These are phyloP conservation scores for Magnusiomyces clavatus DNA, from an alignment of 1,139 yeast genomes.

Conservation along the genomic window DNA sequence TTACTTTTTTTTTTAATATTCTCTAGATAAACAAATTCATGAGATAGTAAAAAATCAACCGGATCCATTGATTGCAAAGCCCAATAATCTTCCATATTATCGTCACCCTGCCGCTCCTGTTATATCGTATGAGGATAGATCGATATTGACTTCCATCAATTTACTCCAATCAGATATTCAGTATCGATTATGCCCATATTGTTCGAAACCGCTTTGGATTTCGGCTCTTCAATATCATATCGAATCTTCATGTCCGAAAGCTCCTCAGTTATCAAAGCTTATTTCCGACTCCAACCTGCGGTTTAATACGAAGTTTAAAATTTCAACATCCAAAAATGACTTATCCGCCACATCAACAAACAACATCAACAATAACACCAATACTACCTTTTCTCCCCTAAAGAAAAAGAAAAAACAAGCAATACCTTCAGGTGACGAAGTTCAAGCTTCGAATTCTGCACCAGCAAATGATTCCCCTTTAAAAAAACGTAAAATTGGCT, in stretches of 20 bases:
- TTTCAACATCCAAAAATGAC: neutral
- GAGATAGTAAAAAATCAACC: neutral
- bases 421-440: neutral
- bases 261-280: constrained; percentile 6
- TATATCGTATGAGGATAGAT: constrained; percentile 13
- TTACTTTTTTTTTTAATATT: neutral
- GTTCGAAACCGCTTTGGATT: constrained; percentile 28
- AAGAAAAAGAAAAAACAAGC: neutral
- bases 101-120: constrained; percentile 12
- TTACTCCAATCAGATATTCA: constrained; percentile 24
- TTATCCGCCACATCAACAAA: no score
- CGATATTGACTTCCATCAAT: constrained; percentile 7
- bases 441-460: neutral
- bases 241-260: constrained; percentile 17
- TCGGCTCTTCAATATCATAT: constrained; percentile 23
- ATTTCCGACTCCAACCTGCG: neutral
- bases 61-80: neutral
- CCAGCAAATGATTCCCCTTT: neutral
- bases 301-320: neutral
- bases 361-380: neutral
- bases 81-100: neutral
- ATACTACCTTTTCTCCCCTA: no score
- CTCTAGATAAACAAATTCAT: constrained; percentile 5
- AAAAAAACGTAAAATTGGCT: neutral
- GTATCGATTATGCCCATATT: constrained; percentile 27